Base-by-base conservation (phyloP, 768 basidiomycete genomes). In the Lactifluus piperatus region DNA sequence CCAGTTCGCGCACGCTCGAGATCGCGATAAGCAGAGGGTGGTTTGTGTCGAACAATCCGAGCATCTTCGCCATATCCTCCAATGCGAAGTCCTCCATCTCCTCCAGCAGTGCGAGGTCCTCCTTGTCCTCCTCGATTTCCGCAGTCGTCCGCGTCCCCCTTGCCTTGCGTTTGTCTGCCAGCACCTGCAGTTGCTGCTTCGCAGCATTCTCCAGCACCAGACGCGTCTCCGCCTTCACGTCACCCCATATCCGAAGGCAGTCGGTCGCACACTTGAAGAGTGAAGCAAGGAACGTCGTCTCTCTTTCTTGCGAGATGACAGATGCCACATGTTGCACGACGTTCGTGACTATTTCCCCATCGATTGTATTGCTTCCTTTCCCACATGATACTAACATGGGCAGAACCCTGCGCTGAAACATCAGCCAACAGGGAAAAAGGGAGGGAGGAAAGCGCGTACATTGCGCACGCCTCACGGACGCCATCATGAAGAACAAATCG, bases 401-500 rank as follows among this genome's bases (percentile, higher is more conserved):
- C 2, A 90, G 71, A 10, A 92, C 74, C 71, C 90, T 91, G 54
- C 22, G 27, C 44, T 20, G 34, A 27, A 39, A 5, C 22, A 47
- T 49, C 34, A 67, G 41, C 18, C 9, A 48, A 32, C 29, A 41
- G 10, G 16, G 5, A n/a, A 30, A 34, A 49, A 24, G 9, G 22
- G 5, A 5, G 11, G n/a, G 16, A 34, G 24, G 27, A 11, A 39
- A 22, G 11, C 18, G 75, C 83, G 51, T 64, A 91, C 89, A 89
- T 76, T 0, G 84, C 84, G 68, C 77, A 83, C 0, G 87, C 86
- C 68, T 92, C 90, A 22, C 89, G 70, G 0, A 93, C 90, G 1
- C 90, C 88, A 55, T 92, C 90, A 63, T 92, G 89, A 71, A 90
- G 90, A 68, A 84, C 86, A 66, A 91, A 92, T 44, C 79, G 73